Evolutionary conservation across 164 flowering plant species (phyloP), one percentile per base, ranked within the genome.

Genomic region (Berberis thunbergii): DNA sequence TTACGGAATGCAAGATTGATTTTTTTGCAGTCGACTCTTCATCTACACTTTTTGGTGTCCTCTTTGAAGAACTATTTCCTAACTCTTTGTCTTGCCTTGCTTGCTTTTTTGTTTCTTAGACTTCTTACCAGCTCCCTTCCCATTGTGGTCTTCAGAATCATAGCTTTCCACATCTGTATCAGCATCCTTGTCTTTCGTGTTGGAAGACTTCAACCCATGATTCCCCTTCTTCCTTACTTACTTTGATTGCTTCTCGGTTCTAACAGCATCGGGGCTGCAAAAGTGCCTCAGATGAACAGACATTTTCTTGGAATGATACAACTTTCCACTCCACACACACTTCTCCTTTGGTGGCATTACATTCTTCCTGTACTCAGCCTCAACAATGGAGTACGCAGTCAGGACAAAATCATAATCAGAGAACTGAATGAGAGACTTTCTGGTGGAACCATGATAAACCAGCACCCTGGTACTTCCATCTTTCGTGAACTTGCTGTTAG

Each of bases 401-500:
- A 95, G 76, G 58, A 95, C 88, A 80, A 91, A 91, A 77, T 91
- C 99, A 81, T 82, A 89, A 6, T 81, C 77, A 7, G 73, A 61
- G 59, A 91, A 81, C 53, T 81, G 72, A 12, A 74, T 49, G 8
- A 49, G 2, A 66, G 42, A 66, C 77, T 76, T 86, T 74, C 97
- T 77, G 43, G 78, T 83, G 41, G 89, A 67, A 8, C 97, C 99
- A 79, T 95, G 96, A 70, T 88, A 89, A 46, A 88, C 80, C 59
- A 95, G 72, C 46, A 85, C 91, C 69, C 70, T 91, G 43, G 83
- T 81, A 68, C 92, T 89, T 57, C 92, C 92, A 67, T 76, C 68
- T 3, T 66, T 39, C 1, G 99, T 95, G 69, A 77, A 91, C 59
- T 83, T 76, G 11, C 76, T n/a, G n/a, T n/a, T n/a, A n/a, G n/a